Conservation (phyloP, 2,329 filamentous ascomycete genomes). For the Aspergillus sp. region DNA sequence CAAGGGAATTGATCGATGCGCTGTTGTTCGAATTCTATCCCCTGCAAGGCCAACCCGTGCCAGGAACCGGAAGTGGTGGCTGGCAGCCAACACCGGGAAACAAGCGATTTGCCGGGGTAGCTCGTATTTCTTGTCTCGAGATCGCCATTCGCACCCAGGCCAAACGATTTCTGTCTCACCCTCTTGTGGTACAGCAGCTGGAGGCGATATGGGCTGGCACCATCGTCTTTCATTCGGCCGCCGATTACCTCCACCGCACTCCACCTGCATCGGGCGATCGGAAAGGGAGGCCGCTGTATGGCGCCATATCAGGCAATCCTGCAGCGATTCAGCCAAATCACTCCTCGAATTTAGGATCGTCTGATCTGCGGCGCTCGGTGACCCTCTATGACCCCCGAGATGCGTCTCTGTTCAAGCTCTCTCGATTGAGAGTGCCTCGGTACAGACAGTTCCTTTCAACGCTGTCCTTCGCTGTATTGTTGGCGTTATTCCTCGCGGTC, state of each 20-base stretch:
- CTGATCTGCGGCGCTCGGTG: constrained; percentile 63
- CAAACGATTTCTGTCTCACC: constrained; percentile 88
- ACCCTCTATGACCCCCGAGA: constrained; percentile 87
- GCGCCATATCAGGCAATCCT: constrained; percentile 18
- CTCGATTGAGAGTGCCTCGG: constrained; percentile 82
- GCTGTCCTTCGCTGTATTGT: constrained; percentile 77
- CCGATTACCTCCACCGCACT: constrained; percentile 76
- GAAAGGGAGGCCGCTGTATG: constrained; percentile 22
- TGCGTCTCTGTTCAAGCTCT: constrained; percentile 88
- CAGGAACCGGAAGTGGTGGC: constrained; percentile 38
- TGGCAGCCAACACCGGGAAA: constrained; percentile 36
- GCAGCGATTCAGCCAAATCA: constrained; percentile 10
- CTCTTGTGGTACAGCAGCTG: constrained; percentile 88
- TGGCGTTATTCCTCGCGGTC: constrained; percentile 82
- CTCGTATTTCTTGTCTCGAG: constrained; percentile 85
- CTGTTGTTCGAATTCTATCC: constrained; percentile 95
- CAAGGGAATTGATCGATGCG: constrained; percentile 87
- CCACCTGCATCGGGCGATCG: constrained; percentile 37
- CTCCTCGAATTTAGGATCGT: constrained; percentile 18
- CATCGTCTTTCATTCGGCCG: constrained; percentile 88
- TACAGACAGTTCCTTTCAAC: constrained; percentile 92
- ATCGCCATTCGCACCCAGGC: constrained; percentile 90
- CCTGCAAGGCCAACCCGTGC: constrained; percentile 68
- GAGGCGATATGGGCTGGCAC: constrained; percentile 96
- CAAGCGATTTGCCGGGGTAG: constrained; percentile 57